phyloP scores from a whole-genome alignment of 257 asterid genomes.

The Jacaranda mimosifolia region DNA sequence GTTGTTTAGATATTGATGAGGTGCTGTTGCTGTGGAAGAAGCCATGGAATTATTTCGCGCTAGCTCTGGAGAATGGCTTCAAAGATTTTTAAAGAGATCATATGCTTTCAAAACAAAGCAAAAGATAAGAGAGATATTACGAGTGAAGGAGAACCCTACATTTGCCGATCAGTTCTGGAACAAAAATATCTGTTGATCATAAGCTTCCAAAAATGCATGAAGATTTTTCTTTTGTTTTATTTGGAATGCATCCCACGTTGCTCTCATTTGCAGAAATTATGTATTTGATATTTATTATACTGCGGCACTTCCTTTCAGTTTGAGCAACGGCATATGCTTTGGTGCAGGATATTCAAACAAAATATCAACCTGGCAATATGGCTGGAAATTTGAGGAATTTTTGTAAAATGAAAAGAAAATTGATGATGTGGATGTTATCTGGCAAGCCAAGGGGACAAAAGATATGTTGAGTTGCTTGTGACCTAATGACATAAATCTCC shows the following conservation, averaged over 20 bases:
- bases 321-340: constrained; percentile 13
- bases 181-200: constrained; percentile 52
- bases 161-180: constrained; percentile 33
- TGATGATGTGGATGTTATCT: too few relatives aligned
- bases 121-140: constrained; percentile 54
- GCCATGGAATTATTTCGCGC: constrained; percentile 48
- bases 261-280: constrained; percentile 29
- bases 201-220: constrained; percentile 59
- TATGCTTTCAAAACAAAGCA: constrained; percentile 10
- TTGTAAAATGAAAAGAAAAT: too few relatives aligned
- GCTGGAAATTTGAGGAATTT: too few relatives aligned
- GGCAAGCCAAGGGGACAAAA: too few relatives aligned
- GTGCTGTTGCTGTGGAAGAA: constrained; percentile 46
- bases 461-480: too few relatives aligned
- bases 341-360: constrained; percentile 1
- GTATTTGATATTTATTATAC: background rate
- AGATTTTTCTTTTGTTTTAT: constrained; percentile 56
- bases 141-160: constrained; percentile 54
- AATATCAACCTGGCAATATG: too few relatives aligned
- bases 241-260: constrained; percentile 35
- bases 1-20: constrained; percentile 43
- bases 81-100: background rate
- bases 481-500: too few relatives aligned
- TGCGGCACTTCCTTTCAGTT: background rate
- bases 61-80: constrained; percentile 2